Percentiles rank a stretch among this genome's conserved stretches.
These are phyloP conservation scores for Platanus orientalis DNA, from an alignment of 164 flowering plant species.

Conservation along the genomic window DNA sequence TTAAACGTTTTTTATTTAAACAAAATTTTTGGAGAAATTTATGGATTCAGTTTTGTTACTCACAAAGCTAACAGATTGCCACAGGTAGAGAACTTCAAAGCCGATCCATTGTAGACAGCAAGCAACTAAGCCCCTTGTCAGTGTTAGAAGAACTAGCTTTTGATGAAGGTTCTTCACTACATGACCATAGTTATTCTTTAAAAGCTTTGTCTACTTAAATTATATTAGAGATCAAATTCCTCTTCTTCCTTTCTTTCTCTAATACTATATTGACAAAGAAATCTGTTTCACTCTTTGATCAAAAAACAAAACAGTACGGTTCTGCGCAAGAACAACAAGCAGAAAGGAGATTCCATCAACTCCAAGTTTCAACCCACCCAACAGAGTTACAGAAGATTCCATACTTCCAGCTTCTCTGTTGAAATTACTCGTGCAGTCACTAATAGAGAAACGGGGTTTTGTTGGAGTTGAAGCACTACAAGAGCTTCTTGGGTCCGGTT, in stretches of 20 bases:
- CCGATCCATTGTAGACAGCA: constrained; percentile 21
- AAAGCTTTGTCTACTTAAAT: neutral
- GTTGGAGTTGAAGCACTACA: constrained; percentile 12
- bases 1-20: neutral
- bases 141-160: constrained; percentile 33
- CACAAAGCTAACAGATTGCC: constrained; percentile 19
- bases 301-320: constrained; percentile 16
- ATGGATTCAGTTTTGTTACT: neutral
- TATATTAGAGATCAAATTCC: too few relatives aligned
- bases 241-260: neutral
- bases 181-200: constrained; percentile 16
- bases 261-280: neutral
- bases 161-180: constrained; percentile 15
- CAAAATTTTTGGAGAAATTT: neutral
- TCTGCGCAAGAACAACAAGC: constrained; percentile 4
- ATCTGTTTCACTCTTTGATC: neutral
- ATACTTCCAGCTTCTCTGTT: constrained; percentile 34
- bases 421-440: constrained; percentile 25
- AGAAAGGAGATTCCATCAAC: constrained; percentile 13
- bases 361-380: constrained; percentile 4
- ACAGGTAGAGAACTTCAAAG: constrained; percentile 21
- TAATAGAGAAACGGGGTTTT: constrained; percentile 18
- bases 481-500: constrained; percentile 15
- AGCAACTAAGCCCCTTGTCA: constrained; percentile 53
- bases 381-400: constrained; percentile 27